Evolutionary conservation across 495 filamentous ascomycete genomes (phyloP), one percentile per base, ranked within the genome.

Genomic region (Alectoria sarmentosa): DNA sequence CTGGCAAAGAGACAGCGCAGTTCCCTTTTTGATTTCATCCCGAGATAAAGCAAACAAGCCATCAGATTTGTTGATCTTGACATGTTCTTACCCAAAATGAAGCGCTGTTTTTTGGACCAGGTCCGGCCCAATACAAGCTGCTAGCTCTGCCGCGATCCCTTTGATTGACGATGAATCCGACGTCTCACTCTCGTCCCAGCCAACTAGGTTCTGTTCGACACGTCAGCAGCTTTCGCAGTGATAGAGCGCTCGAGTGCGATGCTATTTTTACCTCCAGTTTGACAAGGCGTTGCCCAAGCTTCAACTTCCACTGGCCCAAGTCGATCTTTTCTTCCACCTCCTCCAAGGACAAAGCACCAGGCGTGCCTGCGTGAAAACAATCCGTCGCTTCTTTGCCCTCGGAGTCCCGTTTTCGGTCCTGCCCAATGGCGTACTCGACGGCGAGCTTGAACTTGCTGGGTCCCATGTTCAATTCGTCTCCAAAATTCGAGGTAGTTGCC

Each of bases 41-140:
- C 13, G 17, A 17, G 3, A 54, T 32, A 54, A 1, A 54, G 26
- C 28, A 54, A 28, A 15, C 5, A 54, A 30, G 26, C 28, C 4
- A 19, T 34, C 15, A 17, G 17, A 32, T 55, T 17, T 55, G 15
- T 55, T 21, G n/a, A 21, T 11, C 28, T 34, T 34, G 17, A 34
- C 30, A 17, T 19, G 17, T 8, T 38, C n/a, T 37, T 48, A 56
- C 49, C 55, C 37, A 52, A 71, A 62, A 37, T 41, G 26, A 10
- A 71, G 42, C 23, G 65, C 60, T 23, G 64, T 82, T 60, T 85
- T 74, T 39, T 73, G 74, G 46, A 88, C 82, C 56, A 91, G 69
- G 10, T 86, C 84, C 11, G 84, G 82, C 4, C 93, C 93, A 48
- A 96, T 75, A 6, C 80, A 85, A 10, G 93, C 89, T 13, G 89